A percentile compares a stretch with the other conserved stretches of the same genome.
phyloP scores from a whole-genome alignment of 441 rosid genomes.

The Francoa sonchifolia region DNA sequence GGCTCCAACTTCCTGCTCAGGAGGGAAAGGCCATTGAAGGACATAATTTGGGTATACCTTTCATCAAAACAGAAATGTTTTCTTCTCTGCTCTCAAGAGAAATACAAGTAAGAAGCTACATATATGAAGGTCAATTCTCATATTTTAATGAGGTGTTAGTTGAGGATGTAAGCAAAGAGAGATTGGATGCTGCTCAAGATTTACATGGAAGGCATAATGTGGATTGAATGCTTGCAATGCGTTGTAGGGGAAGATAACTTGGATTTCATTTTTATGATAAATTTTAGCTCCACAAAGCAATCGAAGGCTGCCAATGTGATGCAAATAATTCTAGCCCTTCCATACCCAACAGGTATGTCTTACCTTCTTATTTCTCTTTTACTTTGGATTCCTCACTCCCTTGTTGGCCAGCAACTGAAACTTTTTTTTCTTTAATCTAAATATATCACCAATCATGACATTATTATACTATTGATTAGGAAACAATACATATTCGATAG shows the following conservation, averaged over 20 bases:
- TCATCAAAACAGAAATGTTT: conserved; percentile 1
- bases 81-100: conserved; percentile 1
- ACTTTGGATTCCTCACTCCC: too few relatives aligned
- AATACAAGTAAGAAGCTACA: conserved; percentile 1
- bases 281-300: too few relatives aligned
- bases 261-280: neutral
- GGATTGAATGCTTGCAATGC: conserved; percentile 4
- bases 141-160: neutral
- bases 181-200: neutral
- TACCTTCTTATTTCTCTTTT: too few relatives aligned
- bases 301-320: too few relatives aligned
- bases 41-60: neutral
- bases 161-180: neutral
- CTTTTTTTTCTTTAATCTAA: too few relatives aligned
- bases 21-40: neutral
- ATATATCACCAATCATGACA: too few relatives aligned
- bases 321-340: too few relatives aligned
- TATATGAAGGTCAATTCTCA: neutral
- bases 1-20: neutral
- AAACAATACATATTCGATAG: neutral
- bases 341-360: too few relatives aligned
- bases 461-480: neutral
- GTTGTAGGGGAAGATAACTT: neutral
- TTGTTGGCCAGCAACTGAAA: too few relatives aligned
- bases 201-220: conserved; percentile 1